Conservation (phyloP, 495 filamentous ascomycete species). For the Podospora appendiculata region DNA sequence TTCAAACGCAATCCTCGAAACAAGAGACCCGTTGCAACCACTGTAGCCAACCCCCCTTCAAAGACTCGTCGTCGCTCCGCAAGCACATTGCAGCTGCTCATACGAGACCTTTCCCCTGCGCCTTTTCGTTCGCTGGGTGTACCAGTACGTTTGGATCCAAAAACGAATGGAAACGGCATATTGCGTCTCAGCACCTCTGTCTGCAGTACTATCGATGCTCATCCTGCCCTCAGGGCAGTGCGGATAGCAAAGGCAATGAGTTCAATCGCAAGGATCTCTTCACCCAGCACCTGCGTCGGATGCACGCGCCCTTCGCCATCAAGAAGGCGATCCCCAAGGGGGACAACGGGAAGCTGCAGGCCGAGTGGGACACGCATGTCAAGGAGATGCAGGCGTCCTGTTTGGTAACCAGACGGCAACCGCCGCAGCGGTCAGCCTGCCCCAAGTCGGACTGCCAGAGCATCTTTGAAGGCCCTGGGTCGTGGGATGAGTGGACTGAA, state of each 20-base stretch:
- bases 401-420: constrained; percentile 54
- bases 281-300: constrained; percentile 86
- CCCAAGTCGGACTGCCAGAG: constrained; percentile 58
- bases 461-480: constrained; percentile 59
- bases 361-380: constrained; percentile 48
- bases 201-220: constrained; percentile 78
- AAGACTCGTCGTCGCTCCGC: constrained; percentile 47
- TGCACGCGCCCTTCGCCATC: constrained; percentile 60
- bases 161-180: constrained; percentile 92
- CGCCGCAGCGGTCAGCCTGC: constrained; percentile 63
- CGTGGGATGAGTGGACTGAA: constrained; percentile 86
- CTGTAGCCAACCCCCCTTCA: constrained; percentile 51
- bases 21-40: constrained; percentile 47
- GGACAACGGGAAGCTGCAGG: constrained; percentile 40
- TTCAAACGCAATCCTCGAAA: constrained; percentile 42
- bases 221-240: constrained; percentile 57
- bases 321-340: constrained; percentile 41
- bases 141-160: constrained; percentile 79
- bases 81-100: constrained; percentile 55
- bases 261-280: constrained; percentile 94
- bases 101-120: constrained; percentile 73
- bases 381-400: constrained; percentile 61
- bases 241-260: constrained; percentile 50
- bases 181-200: constrained; percentile 80
- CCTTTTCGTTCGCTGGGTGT: constrained; percentile 80